Conservation (phyloP, 768 basidiomycete genomes). For the Suillus plorans region DNA sequence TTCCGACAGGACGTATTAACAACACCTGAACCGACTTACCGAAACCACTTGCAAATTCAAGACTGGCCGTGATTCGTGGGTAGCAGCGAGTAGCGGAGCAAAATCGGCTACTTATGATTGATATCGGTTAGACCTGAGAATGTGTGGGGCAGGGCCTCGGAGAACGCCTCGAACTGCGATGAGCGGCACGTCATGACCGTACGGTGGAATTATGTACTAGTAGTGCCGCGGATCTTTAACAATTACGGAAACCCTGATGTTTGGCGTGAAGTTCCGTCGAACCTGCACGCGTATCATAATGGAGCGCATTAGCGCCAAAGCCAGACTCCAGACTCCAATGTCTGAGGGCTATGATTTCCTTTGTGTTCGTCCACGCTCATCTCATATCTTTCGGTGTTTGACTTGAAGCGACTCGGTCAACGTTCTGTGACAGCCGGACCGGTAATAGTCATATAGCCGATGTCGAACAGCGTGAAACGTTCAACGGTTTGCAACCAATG, state of each 20-base stretch:
- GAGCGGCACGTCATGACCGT: background rate
- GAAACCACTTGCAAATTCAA: background rate
- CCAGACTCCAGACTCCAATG: background rate
- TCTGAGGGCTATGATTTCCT: background rate
- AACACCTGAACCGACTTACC: background rate
- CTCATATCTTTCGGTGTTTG: background rate
- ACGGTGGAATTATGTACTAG: background rate
- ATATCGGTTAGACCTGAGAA: background rate
- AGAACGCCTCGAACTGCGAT: background rate
- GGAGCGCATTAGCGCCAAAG: background rate
- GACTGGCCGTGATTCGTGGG: background rate
- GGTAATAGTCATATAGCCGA: background rate
- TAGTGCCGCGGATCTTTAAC: background rate
- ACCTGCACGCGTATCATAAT: background rate
- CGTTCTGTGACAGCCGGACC: background rate
- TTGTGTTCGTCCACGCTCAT: background rate
- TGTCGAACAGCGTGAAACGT: background rate
- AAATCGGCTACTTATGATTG: background rate
- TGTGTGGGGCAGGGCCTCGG: constrained; percentile 1
- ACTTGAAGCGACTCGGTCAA: background rate
- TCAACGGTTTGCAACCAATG: background rate
- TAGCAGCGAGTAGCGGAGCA: background rate
- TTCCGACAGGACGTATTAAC: background rate
- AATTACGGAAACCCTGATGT: background rate
- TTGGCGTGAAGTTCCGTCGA: background rate